Base-by-base conservation (phyloP, 2,329 filamentous ascomycete species). In the Knoxdaviesia proteae region DNA sequence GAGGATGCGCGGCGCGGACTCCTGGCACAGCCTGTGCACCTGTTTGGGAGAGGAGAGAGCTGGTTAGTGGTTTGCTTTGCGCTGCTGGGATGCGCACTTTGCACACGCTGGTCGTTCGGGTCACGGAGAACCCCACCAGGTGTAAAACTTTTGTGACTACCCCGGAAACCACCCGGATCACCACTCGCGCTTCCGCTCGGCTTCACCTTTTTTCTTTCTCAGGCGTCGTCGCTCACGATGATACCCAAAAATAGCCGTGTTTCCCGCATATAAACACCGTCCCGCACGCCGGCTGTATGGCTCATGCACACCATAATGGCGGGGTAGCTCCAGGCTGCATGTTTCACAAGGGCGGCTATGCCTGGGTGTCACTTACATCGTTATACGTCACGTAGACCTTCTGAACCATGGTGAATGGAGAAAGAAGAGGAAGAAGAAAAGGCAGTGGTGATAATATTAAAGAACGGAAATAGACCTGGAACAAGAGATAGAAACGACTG, bases 21-120 rank as follows among this genome's bases (percentile, higher is more conserved):
- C 70, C 64, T 94, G 82, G 69, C 90, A 98, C 58, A 96, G 75
- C 64, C 94, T 93, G 75, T 98, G 90, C 56, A 98, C 81, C 87
- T 96, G 55, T 49, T 44, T 45, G 42, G 40, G 31, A 20, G 38
- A 38, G 30, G 41, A 46, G 42, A 47, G 10, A 34, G 20, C 34
- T 31, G 8, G 39, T 43, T 39, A 42, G 38, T 34, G 8, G 39
- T 30, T 9, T 39, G 42, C 29, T 36, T 34, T 20, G 39, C 38
- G 6, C 40, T 32, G 33, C 31, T 35, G 11, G 5, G 7, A 20
- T 34, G 38, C 29, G 41, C 32, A 6, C 20, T 32, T 7, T 41
- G 29, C 34, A 36, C 32, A n/a, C 30, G 6, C 29, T 33, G 29
- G 38, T 20, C 9, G 37, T 8, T 36, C 10, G 7, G 32, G n/a